Evolutionary conservation across 202 grass and related monocot genomes (phyloP).

Genomic region (Carex arenaria): DNA sequence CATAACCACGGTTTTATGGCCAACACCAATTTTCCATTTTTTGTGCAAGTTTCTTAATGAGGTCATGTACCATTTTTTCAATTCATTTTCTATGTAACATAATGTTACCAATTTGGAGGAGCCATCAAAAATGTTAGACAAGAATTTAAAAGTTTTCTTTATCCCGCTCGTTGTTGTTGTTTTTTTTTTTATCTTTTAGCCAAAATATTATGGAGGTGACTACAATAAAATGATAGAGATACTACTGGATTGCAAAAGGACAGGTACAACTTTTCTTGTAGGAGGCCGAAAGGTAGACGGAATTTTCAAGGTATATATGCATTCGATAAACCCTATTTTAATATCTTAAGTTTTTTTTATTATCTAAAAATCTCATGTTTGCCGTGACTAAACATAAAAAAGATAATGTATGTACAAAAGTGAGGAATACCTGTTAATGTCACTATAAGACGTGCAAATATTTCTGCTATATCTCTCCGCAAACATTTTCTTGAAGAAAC

Average conservation of each 20-base stretch:
- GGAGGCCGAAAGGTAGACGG: conserved; percentile 74
- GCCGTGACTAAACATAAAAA: not conserved
- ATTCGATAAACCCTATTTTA: not conserved
- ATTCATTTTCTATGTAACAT: not conserved
- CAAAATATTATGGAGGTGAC: conserved; percentile 86
- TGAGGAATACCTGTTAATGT: not conserved
- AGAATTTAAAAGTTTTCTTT: not conserved
- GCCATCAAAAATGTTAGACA: not conserved
- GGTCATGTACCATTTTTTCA: not conserved
- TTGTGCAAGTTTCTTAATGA: not conserved
- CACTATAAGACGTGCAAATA: not conserved
- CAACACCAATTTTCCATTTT: not conserved
- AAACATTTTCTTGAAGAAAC: not conserved
- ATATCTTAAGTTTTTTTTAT: not conserved
- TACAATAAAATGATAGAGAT: conserved; percentile 76
- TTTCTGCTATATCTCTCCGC: not conserved
- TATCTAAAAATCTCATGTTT: not conserved
- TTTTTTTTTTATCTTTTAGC: conserved; percentile 27
- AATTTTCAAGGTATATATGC: conserved; percentile 77
- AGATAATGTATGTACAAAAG: not conserved
- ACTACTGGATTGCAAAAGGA: conserved; percentile 85
- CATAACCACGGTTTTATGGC: not conserved
- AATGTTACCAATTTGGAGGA: not conserved
- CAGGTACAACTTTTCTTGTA: conserved; percentile 76
- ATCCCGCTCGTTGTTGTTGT: not conserved